Evolutionary conservation across 306 rosid species (phyloP).

Genomic region (Fragaria vesca): DNA sequence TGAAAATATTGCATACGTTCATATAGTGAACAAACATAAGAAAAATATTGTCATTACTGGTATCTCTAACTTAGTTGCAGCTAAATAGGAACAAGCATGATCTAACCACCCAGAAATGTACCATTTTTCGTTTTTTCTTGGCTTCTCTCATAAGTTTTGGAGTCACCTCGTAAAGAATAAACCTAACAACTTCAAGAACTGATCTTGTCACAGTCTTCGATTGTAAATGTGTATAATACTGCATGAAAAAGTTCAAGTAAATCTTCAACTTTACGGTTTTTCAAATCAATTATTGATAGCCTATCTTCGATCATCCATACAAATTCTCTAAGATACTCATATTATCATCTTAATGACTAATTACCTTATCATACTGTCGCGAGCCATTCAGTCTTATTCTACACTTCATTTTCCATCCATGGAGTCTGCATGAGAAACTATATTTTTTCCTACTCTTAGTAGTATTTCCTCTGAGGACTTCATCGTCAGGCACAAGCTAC

Average conservation of each 20-base stretch:
- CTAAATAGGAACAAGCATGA: not conserved
- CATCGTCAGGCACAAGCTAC: not conserved
- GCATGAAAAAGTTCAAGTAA: not conserved
- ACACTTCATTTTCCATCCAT: not conserved
- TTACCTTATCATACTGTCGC: not conserved
- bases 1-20: no score
- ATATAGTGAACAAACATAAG: no score
- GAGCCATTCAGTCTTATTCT: not conserved
- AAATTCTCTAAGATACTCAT: no score
- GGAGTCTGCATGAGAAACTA: not conserved
- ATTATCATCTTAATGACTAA: not conserved
- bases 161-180: not conserved
- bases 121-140: not conserved
- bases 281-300: not conserved
- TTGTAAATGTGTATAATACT: not conserved
- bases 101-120: not conserved
- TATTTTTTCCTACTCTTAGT: not conserved
- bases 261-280: not conserved
- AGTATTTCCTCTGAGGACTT: not conserved
- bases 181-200: not conserved
- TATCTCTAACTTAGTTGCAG: no score
- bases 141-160: not conserved
- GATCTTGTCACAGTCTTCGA: not conserved
- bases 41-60: no score
- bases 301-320: not conserved